These are phyloP conservation scores for Sphaerostilbella broomeana DNA, from an alignment of 2,329 filamentous ascomycete species.

Conservation along the genomic window DNA sequence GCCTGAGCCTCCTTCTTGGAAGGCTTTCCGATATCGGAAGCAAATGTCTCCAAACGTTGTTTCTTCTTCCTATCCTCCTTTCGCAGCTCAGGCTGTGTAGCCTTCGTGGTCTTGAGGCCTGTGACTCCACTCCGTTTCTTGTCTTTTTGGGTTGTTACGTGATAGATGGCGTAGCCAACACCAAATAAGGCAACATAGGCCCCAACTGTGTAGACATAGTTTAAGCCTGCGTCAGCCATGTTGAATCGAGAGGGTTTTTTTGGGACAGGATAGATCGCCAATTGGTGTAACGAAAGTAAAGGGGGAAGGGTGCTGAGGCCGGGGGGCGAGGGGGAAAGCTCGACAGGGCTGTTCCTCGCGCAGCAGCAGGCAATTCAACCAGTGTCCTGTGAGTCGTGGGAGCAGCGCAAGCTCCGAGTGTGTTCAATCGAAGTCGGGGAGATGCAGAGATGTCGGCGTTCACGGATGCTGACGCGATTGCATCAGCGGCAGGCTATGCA, in stretches of 20 bases:
- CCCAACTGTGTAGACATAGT: constrained; percentile 31
- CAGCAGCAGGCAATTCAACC: too few species aligned
- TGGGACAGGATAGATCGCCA: background rate
- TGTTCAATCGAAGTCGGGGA: constrained; percentile 9
- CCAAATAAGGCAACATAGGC: constrained; percentile 33
- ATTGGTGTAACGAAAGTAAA: background rate
- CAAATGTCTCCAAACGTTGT: constrained; percentile 38
- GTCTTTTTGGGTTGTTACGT: constrained; percentile 29
- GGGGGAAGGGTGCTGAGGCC: background rate
- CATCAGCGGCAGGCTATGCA: constrained; percentile 10
- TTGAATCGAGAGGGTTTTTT: constrained; percentile 9
- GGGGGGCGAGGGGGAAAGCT: background rate
- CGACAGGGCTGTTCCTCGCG: too few species aligned
- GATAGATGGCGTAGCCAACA: constrained; percentile 30
- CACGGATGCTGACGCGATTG: constrained; percentile 7
- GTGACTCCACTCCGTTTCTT: constrained; percentile 25
- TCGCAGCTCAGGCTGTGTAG: constrained; percentile 26
- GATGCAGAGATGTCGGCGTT: constrained; percentile 6
- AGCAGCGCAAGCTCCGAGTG: background rate
- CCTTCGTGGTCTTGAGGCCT: constrained; percentile 25
- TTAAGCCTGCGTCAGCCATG: constrained; percentile 29
- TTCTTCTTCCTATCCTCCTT: constrained; percentile 41
- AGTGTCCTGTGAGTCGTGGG: too few species aligned
- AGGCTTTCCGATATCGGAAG: constrained; percentile 28
- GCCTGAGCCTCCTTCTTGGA: constrained; percentile 34